Evolutionary conservation across 2,329 filamentous ascomycete genomes (phyloP).

Genomic region (Pseudogymnoascus sp.): DNA sequence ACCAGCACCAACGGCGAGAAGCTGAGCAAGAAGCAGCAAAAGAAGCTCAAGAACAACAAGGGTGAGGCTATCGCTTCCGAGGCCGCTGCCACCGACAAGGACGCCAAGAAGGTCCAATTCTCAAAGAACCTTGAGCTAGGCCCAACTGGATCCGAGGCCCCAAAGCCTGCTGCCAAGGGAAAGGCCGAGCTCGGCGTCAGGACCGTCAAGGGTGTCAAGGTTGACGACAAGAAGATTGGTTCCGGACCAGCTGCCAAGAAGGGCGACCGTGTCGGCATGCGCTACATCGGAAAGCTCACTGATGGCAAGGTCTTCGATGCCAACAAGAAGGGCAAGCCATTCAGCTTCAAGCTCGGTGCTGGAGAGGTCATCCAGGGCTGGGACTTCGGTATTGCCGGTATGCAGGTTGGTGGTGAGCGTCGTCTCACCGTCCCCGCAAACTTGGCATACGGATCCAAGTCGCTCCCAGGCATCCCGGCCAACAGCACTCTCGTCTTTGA

Average conservation of each 20-base stretch:
- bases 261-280: slow-evolving; percentile 84
- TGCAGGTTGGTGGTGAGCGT: slow-evolving; percentile 89
- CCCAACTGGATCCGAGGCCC: slow-evolving; percentile 62
- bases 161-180: slow-evolving; percentile 46
- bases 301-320: slow-evolving; percentile 96
- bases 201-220: slow-evolving; percentile 77
- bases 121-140: slow-evolving; percentile 98
- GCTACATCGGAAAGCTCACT: slow-evolving; percentile 95
- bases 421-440: slow-evolving; percentile 81
- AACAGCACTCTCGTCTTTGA: slow-evolving; percentile 94
- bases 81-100: slow-evolving; percentile 47
- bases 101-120: slow-evolving; percentile 95
- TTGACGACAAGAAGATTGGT: slow-evolving; percentile 93
- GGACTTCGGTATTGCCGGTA: slow-evolving; percentile 90
- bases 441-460: slow-evolving; percentile 83
- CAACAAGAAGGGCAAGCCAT: slow-evolving; percentile 99
- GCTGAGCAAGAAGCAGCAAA: slow-evolving; percentile 91
- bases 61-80: slow-evolving; percentile 69
- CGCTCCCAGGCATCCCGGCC: slow-evolving; percentile 74
- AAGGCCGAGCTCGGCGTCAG: slow-evolving; percentile 61
- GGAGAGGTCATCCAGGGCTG: slow-evolving; percentile 98
- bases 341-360: slow-evolving; percentile 87
- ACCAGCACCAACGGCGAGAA: slow-evolving; percentile 53
- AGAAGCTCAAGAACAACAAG: slow-evolving; percentile 99
- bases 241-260: slow-evolving; percentile 79